Evolutionary conservation across 768 basidiomycete genomes (phyloP), one percentile per base, ranked within the genome.

Genomic region (Boletus subcaerulescens): DNA sequence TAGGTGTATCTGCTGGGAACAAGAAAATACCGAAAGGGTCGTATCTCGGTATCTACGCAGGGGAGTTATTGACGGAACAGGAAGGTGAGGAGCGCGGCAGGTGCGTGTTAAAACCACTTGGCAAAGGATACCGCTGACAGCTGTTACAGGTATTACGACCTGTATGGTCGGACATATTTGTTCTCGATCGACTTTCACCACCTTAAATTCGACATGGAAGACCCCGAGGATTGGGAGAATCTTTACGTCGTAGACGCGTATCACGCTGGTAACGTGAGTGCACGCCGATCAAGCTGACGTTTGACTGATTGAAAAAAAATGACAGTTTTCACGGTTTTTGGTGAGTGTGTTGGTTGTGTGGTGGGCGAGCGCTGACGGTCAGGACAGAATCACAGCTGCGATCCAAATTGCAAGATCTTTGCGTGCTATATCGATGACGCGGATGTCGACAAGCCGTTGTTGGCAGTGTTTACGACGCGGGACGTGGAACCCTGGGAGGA

Each of bases 291-390:
- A 38, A 45, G 41, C 39, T 17, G 47, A 53, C 55, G 24, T 15
- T 13, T 44, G 47, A 35, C 48, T 60, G 45, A 57, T 38, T 13
- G 6, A 2, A n/a, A 12, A 24, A 41, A 24, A 41, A 17, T 15
- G 41, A n/a, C 60, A 95, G 93, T 93, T 94, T 70, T 94, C 93
- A n/a, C 82, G 93, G 32, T 96, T 91, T 64, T 71, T 95, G 61
- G 93, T 91, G 66, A 63, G 82, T 76, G 11, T 18, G 4, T 20
- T 32, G 26, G 40, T 20, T 9, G 32, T 48, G 6, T 18, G 36
- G 12, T 12, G 24, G 15, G 29, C 33, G 35, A 31, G 15, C 8
- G 32, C 39, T 50, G 44, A 61, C 15, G 3, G 38, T 18, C 3
- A 9, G 38, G 18, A 6, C 55, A 94, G 92, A 97, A 96, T 60